Evolutionary conservation across 2,329 filamentous ascomycete species (phyloP), one percentile per base, ranked within the genome.

Genomic region (Fusarium sp.): DNA sequence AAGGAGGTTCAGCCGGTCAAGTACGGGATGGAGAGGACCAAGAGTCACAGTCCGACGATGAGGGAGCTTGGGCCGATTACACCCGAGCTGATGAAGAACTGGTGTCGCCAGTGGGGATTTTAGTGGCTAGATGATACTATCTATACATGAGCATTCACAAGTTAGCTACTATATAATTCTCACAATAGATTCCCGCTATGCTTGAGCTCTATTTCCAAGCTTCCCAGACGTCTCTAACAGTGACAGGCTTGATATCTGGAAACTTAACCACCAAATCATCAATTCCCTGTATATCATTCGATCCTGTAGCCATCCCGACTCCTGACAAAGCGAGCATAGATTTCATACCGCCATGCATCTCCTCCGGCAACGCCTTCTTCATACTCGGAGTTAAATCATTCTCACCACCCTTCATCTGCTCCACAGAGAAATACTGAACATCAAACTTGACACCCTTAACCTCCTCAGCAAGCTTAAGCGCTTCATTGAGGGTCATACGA

Each of bases 21-120:
- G 20, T 50, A 55, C 2, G 15, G 17, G 0, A 44, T 69, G 48
- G 32, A 69, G 4, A 62, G 42, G 11, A 69, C 66, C 3, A 55
- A 39, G 42, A 35, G 22, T 1, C 56, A 63, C 5, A 69, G 66
- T 7, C 47, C 66, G 0, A 63, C 66, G 0, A 69, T 69, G 8
- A 50, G 26, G 2, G 32, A 63, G 4, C 64, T 50, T n/a, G 56
- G 48, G 1, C 42, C 64, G 8, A 17, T 69, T 5, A 55, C 64
- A 0, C 30, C 38, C 0, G 42, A 26, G 10, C 12, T 69, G 3
- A 55, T 69, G 18, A 38, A 3, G 1, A 69, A 69, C 18, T 69
- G 66, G 66, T 69, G 66, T 50, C 64, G 56, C 8, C 66, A 69
- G 24, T 69, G 66, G 66, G 50, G 50, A 0, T 54, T 54, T 38